A percentile compares a stretch with the other conserved stretches of the same genome.
phyloP scores from a whole-genome alignment of 768 basidiomycete genomes.

The Tulasnella sp. region DNA sequence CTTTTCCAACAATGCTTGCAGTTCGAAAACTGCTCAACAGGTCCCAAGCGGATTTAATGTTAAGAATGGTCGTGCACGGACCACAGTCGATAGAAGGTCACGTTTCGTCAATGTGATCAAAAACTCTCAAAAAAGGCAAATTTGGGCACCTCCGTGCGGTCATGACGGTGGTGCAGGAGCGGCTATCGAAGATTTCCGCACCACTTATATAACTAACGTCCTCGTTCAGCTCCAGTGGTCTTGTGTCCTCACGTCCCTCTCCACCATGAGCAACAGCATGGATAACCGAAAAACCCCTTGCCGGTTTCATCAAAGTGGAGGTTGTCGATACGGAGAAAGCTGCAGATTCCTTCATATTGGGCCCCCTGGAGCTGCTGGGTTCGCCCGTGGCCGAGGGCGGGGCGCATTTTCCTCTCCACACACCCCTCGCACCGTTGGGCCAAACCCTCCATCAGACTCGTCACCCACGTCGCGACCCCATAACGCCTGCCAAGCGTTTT shows the following conservation, averaged over 20 bases:
- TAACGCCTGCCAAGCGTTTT: conserved; percentile 50
- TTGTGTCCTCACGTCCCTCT: background rate
- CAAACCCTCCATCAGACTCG: conserved; percentile 29
- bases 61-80: background rate
- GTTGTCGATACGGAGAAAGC: conserved; percentile 47
- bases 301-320: conserved; percentile 43
- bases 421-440: background rate
- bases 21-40: no score
- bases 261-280: background rate
- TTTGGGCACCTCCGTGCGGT: background rate
- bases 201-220: background rate
- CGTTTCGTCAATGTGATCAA: background rate
- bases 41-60: background rate
- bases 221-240: background rate
- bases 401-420: background rate
- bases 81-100: background rate
- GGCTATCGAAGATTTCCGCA: no score
- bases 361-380: background rate
- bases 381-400: background rate
- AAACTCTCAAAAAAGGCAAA: background rate
- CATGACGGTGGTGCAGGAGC: background rate
- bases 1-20: background rate
- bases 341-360: conserved; percentile 43
- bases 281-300: conserved; percentile 38
- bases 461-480: conserved; percentile 34